Conservation (phyloP, 2,329 filamentous ascomycete genomes). For the Microdochium trichocladiopsis region DNA sequence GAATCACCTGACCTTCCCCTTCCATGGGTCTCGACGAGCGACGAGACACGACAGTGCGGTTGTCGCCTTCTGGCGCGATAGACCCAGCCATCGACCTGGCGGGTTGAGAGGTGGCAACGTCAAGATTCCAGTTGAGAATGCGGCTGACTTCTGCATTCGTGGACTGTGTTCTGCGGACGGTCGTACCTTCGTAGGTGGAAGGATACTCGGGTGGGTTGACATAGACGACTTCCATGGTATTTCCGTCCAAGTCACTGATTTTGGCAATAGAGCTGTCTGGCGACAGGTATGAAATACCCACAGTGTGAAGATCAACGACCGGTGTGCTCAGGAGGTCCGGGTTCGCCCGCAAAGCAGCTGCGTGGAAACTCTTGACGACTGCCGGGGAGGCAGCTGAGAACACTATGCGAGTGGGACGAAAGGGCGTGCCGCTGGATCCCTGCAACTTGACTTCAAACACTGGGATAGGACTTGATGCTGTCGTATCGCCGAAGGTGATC, state of each 20-base stretch:
- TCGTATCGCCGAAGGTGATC: slow-evolving; percentile 32
- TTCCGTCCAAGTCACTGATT: slow-evolving; percentile 75
- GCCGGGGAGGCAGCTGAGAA: slow-evolving; percentile 61
- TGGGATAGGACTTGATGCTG: slow-evolving; percentile 22
- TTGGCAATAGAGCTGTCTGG: slow-evolving; percentile 29
- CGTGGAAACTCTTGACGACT: slow-evolving; percentile 66
- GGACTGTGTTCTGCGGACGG: slow-evolving; percentile 25
- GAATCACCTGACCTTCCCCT: slow-evolving; percentile 15
- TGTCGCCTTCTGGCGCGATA: slow-evolving; percentile 6
- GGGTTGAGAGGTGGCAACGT: slow-evolving; percentile 25
- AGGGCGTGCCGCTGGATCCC: slow-evolving; percentile 26
- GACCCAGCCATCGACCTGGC: slow-evolving; percentile 13
- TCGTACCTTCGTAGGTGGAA: slow-evolving; percentile 23
- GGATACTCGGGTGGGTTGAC: slow-evolving; percentile 29
- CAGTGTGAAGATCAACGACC: slow-evolving; percentile 8
- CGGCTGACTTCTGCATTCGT: slow-evolving; percentile 31
- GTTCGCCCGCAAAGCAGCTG: slow-evolving; percentile 57
- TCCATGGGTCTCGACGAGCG: slow-evolving; percentile 5
- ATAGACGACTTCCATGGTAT: slow-evolving; percentile 74
- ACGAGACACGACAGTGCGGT: slow-evolving; percentile 8
- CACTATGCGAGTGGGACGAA: slow-evolving; percentile 44
- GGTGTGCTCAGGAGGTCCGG: slow-evolving; percentile 34
- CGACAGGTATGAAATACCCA: not conserved
- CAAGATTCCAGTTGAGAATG: slow-evolving; percentile 42
- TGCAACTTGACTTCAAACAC: slow-evolving; percentile 39